A percentile compares a stretch with the other conserved stretches of the same genome.
Evolutionary conservation across 1,139 yeast species (phyloP).

Genomic region (Suhomyces chickasaworum): DNA sequence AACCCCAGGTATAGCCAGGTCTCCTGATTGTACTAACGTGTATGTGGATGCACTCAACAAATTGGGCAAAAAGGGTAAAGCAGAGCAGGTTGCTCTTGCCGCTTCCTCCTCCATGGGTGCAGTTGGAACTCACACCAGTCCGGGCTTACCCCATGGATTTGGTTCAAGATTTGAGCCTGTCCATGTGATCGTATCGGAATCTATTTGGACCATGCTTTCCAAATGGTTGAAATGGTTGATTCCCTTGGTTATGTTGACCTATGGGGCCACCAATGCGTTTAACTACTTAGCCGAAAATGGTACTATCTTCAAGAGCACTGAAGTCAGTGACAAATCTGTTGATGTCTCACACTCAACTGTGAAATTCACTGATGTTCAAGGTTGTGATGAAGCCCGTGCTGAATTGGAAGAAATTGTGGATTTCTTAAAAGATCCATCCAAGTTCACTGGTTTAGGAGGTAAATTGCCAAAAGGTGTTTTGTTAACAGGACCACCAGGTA

Average conservation of each 20-base stretch:
- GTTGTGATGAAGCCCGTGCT: conserved; percentile 97
- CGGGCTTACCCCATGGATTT: conserved; percentile 39
- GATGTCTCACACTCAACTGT: conserved; percentile 89
- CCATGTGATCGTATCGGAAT: conserved; percentile 87
- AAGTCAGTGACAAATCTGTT: conserved; percentile 72
- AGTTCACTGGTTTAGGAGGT: conserved; percentile 96
- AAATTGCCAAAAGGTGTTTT: conserved; percentile 96
- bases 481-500: conserved; percentile 98
- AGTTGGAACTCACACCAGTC: conserved; percentile 24
- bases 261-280: conserved; percentile 75
- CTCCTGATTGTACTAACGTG: conserved; percentile 72
- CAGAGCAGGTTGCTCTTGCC: conserved; percentile 56
- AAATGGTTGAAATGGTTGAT: conserved; percentile 91
- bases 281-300: conserved; percentile 84
- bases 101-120: conserved; percentile 23
- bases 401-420: conserved; percentile 97
- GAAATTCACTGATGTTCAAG: conserved; percentile 89
- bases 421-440: conserved; percentile 91
- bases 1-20: conserved; percentile 83
- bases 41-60: conserved; percentile 80
- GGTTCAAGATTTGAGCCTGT: conserved; percentile 71
- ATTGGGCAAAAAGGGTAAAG: conserved; percentile 77
- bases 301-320: conserved; percentile 75
- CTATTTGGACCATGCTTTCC: conserved; percentile 72
- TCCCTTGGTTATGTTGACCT: conserved; percentile 71